Evolutionary conservation across 192 early-diverging fungal genomes (phyloP).

Genomic region (Umbelopsis sp.): DNA sequence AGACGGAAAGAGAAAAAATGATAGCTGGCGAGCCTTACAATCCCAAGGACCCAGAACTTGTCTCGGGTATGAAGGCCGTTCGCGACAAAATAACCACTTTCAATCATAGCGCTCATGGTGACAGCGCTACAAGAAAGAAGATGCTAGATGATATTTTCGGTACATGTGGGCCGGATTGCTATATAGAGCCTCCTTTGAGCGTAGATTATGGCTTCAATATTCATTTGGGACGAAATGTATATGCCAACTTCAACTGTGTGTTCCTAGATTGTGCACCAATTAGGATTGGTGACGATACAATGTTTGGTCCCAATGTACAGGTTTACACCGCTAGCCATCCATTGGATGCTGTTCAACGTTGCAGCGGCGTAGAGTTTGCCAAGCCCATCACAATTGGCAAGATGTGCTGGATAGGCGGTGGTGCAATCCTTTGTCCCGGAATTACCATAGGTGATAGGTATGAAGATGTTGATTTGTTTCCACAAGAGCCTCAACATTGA

Average conservation of each 20-base stretch:
- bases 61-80: conserved; percentile 31
- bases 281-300: conserved; percentile 70
- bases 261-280: conserved; percentile 79
- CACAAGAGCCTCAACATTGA: not conserved
- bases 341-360: conserved; percentile 56
- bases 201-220: conserved; percentile 86
- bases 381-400: conserved; percentile 74
- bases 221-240: conserved; percentile 70
- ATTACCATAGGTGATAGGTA: conserved; percentile 83
- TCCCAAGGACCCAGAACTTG: conserved; percentile 58
- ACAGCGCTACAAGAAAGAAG: conserved; percentile 29
- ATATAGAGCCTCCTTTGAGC: conserved; percentile 69
- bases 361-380: conserved; percentile 43
- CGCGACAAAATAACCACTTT: conserved; percentile 32
- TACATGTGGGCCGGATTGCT: conserved; percentile 50
- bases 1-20: conserved; percentile 66
- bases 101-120: conserved; percentile 38
- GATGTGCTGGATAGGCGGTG: conserved; percentile 89
- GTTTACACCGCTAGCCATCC: conserved; percentile 77
- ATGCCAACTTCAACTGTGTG: conserved; percentile 74
- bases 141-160: conserved; percentile 60
- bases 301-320: conserved; percentile 80
- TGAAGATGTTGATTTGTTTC: not conserved
- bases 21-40: conserved; percentile 62
- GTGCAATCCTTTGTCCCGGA: conserved; percentile 78